Evolutionary conservation across 1,284 basidiomycete species (phyloP).

Genomic region (Ustilago xerochloae): DNA sequence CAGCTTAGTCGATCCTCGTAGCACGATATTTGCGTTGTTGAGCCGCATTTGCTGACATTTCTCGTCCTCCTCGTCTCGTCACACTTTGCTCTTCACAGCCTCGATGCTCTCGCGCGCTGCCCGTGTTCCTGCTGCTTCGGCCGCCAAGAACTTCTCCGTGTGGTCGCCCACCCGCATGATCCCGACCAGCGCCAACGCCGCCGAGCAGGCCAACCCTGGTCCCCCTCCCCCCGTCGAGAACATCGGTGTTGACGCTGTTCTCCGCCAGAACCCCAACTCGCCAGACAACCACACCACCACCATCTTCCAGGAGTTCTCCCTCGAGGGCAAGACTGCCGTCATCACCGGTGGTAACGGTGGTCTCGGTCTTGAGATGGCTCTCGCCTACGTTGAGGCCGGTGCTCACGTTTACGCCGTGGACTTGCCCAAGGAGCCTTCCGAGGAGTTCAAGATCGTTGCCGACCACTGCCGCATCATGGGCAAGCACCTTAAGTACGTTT

Average conservation of each 20-base stretch:
- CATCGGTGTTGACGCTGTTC: conserved; percentile 65
- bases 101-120: conserved; percentile 44
- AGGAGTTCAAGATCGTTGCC: conserved; percentile 74
- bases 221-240: conserved; percentile 63
- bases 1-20: too few species aligned
- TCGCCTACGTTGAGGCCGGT: conserved; percentile 80
- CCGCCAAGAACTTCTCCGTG: conserved; percentile 38
- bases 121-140: conserved; percentile 31
- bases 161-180: conserved; percentile 46
- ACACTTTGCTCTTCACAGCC: conserved; percentile 14
- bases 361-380: conserved; percentile 83
- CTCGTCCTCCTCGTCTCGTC: not conserved
- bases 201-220: conserved; percentile 62
- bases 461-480: conserved; percentile 71
- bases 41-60: conserved; percentile 3
- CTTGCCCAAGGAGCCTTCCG: conserved; percentile 75
- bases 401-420: conserved; percentile 83
- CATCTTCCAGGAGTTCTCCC: conserved; percentile 79
- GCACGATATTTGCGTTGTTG: not conserved
- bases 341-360: conserved; percentile 76
- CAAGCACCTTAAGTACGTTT: conserved; percentile 74
- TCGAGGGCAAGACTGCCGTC: conserved; percentile 79
- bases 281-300: conserved; percentile 64
- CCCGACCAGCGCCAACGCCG: conserved; percentile 38
- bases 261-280: conserved; percentile 58